Evolutionary conservation across 176 grass and related monocot species (phyloP).

Genomic region (Oryza glumipatula): DNA sequence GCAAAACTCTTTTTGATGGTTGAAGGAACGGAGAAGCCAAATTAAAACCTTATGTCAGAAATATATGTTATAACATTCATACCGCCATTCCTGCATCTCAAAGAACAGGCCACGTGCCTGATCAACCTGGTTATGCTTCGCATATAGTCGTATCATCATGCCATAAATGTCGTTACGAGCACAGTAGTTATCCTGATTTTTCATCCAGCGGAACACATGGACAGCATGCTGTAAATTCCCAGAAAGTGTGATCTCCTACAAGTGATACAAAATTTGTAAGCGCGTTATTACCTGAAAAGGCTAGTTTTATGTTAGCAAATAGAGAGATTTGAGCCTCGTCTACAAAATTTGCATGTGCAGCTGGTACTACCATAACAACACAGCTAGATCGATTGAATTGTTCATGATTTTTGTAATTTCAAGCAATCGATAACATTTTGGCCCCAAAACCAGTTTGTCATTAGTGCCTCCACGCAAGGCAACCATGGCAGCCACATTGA

Average conservation of each 20-base stretch:
- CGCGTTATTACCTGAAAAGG: constrained; percentile 4
- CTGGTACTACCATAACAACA: neutral
- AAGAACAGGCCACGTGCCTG: constrained; percentile 92
- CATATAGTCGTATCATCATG: constrained; percentile 84
- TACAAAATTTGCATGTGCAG: constrained; percentile 10
- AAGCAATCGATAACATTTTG: neutral
- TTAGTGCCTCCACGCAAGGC: no score
- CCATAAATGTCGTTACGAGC: constrained; percentile 78
- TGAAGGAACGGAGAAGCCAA: constrained; percentile 5
- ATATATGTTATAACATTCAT: constrained; percentile 24
- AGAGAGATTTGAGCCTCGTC: neutral
- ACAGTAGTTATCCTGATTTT: constrained; percentile 85
- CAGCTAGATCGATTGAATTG: constrained; percentile 5
- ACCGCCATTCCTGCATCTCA: constrained; percentile 97
- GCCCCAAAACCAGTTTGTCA: no score
- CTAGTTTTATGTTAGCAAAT: neutral
- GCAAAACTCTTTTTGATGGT: constrained; percentile 5
- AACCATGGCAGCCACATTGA: neutral
- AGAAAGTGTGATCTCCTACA: constrained; percentile 71
- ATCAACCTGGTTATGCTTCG: constrained; percentile 81
- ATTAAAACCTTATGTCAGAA: constrained; percentile 15
- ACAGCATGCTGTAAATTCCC: constrained; percentile 75
- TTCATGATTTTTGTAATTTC: neutral
- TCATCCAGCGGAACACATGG: constrained; percentile 94
- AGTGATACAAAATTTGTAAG: constrained; percentile 36